phyloP scores from a whole-genome alignment of 1,139 yeast genomes.

The Nakaseomyces nivariensis region DNA sequence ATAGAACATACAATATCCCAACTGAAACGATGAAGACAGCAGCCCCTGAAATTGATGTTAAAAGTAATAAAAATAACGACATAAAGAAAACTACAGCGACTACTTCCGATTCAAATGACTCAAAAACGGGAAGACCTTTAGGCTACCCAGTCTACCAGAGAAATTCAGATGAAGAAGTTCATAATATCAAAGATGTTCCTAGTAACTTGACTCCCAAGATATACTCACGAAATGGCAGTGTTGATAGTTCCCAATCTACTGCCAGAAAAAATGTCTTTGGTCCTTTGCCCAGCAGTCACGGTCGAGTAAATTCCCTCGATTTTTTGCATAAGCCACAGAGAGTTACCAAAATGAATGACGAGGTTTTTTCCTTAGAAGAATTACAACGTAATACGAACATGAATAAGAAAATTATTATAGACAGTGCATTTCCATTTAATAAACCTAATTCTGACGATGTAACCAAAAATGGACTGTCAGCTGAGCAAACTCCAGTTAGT shows the following conservation, averaged over 20 bases:
- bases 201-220: background rate
- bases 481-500: no score
- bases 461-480: background rate
- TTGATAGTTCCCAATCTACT: background rate
- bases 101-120: background rate
- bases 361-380: slow-evolving; percentile 13
- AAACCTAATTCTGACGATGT: background rate
- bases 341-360: slow-evolving; percentile 10
- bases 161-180: background rate
- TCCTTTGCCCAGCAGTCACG: background rate
- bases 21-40: no score
- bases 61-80: background rate
- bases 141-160: background rate
- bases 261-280: background rate
- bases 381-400: slow-evolving; percentile 18
- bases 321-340: slow-evolving; percentile 22
- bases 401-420: slow-evolving; percentile 10
- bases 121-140: background rate
- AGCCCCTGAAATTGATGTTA: no score
- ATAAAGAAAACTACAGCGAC: background rate
- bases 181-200: background rate
- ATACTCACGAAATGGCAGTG: slow-evolving; percentile 3
- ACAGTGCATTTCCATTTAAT: background rate
- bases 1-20: no score
- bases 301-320: slow-evolving; percentile 14